A percentile compares a stretch with the other conserved stretches of the same genome.
Evolutionary conservation across 441 rosid species (phyloP).

Genomic region (Breynia disticha): DNA sequence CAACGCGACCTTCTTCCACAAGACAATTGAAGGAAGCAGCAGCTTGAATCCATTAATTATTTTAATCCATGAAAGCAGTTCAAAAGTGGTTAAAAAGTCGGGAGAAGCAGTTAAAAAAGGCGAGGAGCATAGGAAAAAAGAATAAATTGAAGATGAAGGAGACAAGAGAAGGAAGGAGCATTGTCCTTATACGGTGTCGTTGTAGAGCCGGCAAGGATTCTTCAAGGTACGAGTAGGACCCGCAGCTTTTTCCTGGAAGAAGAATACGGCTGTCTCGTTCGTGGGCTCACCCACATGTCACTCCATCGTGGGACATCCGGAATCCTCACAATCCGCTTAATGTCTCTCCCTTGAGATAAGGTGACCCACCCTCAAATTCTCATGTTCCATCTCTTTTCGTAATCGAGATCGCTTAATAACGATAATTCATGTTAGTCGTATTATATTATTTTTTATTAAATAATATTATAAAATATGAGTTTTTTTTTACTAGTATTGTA

Average conservation of each 20-base stretch:
- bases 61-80: no score
- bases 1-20: no score
- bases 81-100: no score
- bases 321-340: slow-evolving; percentile 22
- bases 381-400: background rate
- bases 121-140: background rate
- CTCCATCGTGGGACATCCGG: slow-evolving; percentile 15
- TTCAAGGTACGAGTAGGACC: slow-evolving; percentile 9
- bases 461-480: no score
- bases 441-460: no score
- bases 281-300: slow-evolving; percentile 12
- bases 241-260: background rate
- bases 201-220: slow-evolving; percentile 17
- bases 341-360: slow-evolving; percentile 21
- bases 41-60: no score
- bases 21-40: no score
- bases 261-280: background rate
- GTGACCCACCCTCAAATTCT: slow-evolving; percentile 7
- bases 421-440: no score
- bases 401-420: no score
- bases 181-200: slow-evolving; percentile 20
- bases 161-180: slow-evolving; percentile 6
- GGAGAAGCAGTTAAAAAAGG: no score
- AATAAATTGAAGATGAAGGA: background rate
- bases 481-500: no score